Conservation (phyloP, 2,329 filamentous ascomycete genomes). For the Beauveria bassiana region DNA sequence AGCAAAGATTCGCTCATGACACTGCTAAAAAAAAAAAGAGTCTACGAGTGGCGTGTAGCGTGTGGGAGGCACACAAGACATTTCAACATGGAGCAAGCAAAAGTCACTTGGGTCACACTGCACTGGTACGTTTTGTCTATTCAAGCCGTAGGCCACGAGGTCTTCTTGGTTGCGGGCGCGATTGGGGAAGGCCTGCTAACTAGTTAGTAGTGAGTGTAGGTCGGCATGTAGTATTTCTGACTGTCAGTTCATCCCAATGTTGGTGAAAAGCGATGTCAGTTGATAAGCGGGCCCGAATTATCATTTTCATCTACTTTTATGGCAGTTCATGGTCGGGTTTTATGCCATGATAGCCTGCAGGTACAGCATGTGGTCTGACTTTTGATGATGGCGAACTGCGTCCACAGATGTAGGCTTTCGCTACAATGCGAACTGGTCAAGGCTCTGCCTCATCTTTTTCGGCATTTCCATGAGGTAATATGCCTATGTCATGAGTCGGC, state of each 20-base stretch:
- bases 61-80: background rate
- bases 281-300: too few relatives aligned
- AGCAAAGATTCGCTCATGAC: background rate
- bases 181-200: too few relatives aligned
- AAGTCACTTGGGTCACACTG: too few relatives aligned
- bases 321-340: background rate
- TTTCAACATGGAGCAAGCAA: too few relatives aligned
- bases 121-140: too few relatives aligned
- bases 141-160: too few relatives aligned
- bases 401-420: background rate
- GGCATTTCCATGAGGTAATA: background rate
- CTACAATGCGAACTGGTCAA: background rate
- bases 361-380: background rate
- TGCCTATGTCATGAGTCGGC: background rate
- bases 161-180: too few relatives aligned
- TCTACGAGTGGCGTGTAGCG: background rate
- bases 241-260: too few relatives aligned
- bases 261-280: background rate
- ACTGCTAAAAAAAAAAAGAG: background rate
- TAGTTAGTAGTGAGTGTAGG: too few relatives aligned
- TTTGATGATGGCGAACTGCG: background rate
- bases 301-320: background rate
- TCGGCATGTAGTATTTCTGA: too few relatives aligned
- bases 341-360: background rate
- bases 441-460: background rate